phyloP scores from a whole-genome alignment of 805 yeast genomes.

The Monosporozyma yasuniensis region DNA sequence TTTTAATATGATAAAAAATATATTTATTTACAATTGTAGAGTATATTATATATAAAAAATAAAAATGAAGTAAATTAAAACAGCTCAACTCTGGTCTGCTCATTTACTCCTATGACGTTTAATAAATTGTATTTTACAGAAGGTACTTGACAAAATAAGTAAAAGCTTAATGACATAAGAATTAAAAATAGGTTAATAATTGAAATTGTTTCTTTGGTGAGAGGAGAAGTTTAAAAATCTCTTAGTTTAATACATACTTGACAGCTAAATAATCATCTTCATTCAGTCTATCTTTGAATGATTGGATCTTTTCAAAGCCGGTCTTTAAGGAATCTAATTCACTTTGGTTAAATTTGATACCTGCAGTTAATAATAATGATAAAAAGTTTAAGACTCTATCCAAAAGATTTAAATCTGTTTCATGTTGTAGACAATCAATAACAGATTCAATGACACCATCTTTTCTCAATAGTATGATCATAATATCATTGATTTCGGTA shows the following conservation, averaged over 20 bases:
- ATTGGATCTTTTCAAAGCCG: constrained; percentile 34
- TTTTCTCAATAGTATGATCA: constrained; percentile 31
- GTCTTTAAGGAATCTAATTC: constrained; percentile 34
- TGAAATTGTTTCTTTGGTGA: constrained; percentile 6
- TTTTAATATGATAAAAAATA: neutral
- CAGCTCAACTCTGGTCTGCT: neutral
- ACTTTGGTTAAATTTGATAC: constrained; percentile 37
- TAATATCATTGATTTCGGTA: constrained; percentile 35
- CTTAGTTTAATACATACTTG: constrained; percentile 34
- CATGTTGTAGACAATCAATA: constrained; percentile 21
- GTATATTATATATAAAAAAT: neutral
- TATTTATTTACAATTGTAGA: neutral
- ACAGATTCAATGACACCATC: constrained; percentile 23
- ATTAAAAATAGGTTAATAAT: neutral
- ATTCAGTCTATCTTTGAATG: constrained; percentile 41
- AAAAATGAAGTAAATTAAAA: neutral
- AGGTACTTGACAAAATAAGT: constrained; percentile 24
- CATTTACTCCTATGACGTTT: constrained; percentile 14
- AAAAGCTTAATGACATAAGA: neutral
- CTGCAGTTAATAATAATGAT: constrained; percentile 36
- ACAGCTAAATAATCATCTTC: constrained; percentile 45
- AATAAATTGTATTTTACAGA: constrained; percentile 30
- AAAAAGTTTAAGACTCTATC: constrained; percentile 51
- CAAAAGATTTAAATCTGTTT: constrained; percentile 38
- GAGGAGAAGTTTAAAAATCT: neutral